Base-by-base conservation (phyloP, 1,139 yeast species). In the Taiozyma sp. region DNA sequence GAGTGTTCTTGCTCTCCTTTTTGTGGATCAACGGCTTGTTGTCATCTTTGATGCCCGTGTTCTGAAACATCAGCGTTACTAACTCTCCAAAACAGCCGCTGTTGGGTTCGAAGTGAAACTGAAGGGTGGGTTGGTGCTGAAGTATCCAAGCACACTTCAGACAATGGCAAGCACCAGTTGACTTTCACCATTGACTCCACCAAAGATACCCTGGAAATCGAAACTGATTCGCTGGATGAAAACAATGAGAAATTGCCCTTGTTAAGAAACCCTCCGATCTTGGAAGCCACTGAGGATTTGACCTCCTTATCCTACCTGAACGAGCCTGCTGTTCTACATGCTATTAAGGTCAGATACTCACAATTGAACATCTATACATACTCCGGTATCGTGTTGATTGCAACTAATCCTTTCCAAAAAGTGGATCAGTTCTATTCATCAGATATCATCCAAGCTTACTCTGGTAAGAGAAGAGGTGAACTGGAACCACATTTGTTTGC, bases 401-500 rank as follows among this genome's bases (percentile, higher is more conserved):
- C 99, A 38, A 87, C 96, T 9, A 93, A 93, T 68, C 99, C 99
- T 16, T 93, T 93, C 70, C 97, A 89, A 67, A 78, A 87, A 60
- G 90, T 91, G 44, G 98, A 92, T 66, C 93, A 89, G 63, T 76
- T 93, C 51, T 95, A 95, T 68, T 84, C 96, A 9, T 87, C 88
- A 47, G 97, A 92, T 62, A 88, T 91, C 66, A 89, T 93, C 55
- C 96, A 91, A 68, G 93, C 96, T 16, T 93, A 93, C 68, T 89
- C 97, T 12, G 96, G 97, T 39, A 87, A 85, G 64, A 81, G 89
- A 64, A 80, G 97, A 65, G 98, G 97, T 40, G 97, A 92, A 65
- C 79, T 90, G 57, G 98, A 92, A 62, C 99, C 99, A 4, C 99
- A 93, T 75, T 77, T 93, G 66, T 93, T 93, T 68, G 97, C 98